Evolutionary conservation across 257 asterid genomes (phyloP), one percentile per base, ranked within the genome.

Genomic region (Capsicum pubescens): DNA sequence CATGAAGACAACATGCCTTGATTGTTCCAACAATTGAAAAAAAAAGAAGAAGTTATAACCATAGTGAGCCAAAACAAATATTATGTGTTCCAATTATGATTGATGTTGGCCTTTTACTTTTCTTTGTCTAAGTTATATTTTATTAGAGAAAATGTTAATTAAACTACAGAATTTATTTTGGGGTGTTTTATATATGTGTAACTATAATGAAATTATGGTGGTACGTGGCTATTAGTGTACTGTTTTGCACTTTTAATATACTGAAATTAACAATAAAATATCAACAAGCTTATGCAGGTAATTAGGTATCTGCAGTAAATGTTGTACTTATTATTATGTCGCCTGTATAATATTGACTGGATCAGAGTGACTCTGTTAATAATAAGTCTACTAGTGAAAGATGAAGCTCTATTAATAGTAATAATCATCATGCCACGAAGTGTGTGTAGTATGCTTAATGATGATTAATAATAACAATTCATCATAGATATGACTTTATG

Each of bases 1-100:
- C 84, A 84, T 9, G 94, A 90, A 10, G 93, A 87, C 17, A 83
- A 84, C 72, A 17, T 91, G 92, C 97, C 94, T 84, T 94, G 93
- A 26, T 42, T 26, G 19, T 57, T 9, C 26, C 35, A 4, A 46
- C 52, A 21, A 54, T 76, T 76, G 7, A 5, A 0, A 46, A 26
- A 76, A 52, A 76, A 76, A 76, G 6, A 76, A 76, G 6, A 52
- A 8, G 7, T 50, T 13, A 32, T 76, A 54, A 52, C 8, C 46
- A 76, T 26, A 76, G 61, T 70, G 32, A 78, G 66, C 15, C 9
- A 77, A 72, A 69, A n/a, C 21, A 74, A 46, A 21, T 57, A 80
- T 60, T 58, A 81, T 74, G 89, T 83, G 83, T 83, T 77, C 68
- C 86, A 83, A 69, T 68, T 72, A 64, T 82, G 46, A 48, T 83